Percentiles rank a stretch among this genome's conserved stretches.
phyloP scores from a whole-genome alignment of 208 protist species.

The Trypanosomatidae sp. region DNA sequence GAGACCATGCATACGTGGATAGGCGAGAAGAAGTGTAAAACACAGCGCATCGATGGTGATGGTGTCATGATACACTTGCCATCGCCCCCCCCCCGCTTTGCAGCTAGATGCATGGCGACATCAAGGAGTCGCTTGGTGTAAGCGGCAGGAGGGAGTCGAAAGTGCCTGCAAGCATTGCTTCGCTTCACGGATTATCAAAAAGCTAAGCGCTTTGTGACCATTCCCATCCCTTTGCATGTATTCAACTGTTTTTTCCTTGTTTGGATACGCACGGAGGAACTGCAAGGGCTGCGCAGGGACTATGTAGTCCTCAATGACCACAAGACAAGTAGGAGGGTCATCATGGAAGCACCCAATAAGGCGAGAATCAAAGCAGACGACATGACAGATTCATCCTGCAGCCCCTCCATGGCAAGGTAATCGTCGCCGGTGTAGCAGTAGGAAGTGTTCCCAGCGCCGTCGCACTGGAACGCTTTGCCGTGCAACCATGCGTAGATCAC shows the following conservation, averaged over 20 bases:
- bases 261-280: background rate
- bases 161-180: background rate
- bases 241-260: background rate
- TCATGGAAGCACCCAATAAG: constrained; percentile 10
- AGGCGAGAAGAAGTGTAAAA: background rate
- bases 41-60: background rate
- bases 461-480: constrained; percentile 48
- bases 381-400: constrained; percentile 42
- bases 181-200: background rate
- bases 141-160: background rate
- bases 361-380: constrained; percentile 12
- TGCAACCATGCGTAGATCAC: constrained; percentile 47
- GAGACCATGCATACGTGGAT: constrained; percentile 1
- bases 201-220: background rate
- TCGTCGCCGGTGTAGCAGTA: constrained; percentile 66
- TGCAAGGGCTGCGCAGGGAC: background rate
- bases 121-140: background rate
- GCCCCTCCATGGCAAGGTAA: constrained; percentile 47
- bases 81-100: background rate
- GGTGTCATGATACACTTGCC: background rate
- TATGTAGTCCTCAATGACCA: constrained; percentile 5
- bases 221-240: background rate
- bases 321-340: constrained; percentile 1
- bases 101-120: background rate
- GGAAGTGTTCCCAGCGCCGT: constrained; percentile 57